These are phyloP conservation scores for Castanospermum australe DNA, from an alignment of 306 rosid species.

Conservation along the genomic window DNA sequence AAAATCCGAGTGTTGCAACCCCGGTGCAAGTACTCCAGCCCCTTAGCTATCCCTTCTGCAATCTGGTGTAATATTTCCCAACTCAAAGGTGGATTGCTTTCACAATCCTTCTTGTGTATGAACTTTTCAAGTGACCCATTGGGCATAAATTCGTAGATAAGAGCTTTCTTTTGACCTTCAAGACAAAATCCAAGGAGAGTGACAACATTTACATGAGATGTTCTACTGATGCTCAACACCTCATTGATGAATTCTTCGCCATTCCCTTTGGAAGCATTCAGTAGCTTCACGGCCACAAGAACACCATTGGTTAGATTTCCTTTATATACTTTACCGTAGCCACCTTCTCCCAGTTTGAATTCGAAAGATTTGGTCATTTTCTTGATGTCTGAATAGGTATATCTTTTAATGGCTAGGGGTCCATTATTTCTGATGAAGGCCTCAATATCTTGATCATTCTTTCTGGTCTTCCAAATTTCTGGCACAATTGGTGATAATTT, in stretches of 20 bases:
- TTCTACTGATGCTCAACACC: slow-evolving; percentile 50
- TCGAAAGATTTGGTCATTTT: slow-evolving; percentile 43
- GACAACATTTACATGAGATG: slow-evolving; percentile 56
- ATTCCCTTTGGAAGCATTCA: slow-evolving; percentile 37
- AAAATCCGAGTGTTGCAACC: slow-evolving; percentile 54
- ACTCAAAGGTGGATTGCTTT: slow-evolving; percentile 21
- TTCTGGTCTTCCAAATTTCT: neutral
- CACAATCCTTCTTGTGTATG: neutral
- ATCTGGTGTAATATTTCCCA: slow-evolving; percentile 35
- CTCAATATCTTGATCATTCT: slow-evolving; percentile 30
- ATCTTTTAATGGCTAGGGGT: slow-evolving; percentile 32
- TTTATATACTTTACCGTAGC: slow-evolving; percentile 45
- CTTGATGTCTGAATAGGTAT: slow-evolving; percentile 33
- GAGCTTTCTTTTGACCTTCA: slow-evolving; percentile 42
- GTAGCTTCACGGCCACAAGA: slow-evolving; percentile 45
- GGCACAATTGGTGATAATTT: neutral
- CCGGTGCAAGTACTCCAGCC: slow-evolving; percentile 44
- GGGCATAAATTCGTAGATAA: slow-evolving; percentile 47
- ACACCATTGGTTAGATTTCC: slow-evolving; percentile 22
- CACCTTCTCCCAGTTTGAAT: slow-evolving; percentile 43
- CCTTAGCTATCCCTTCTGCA: slow-evolving; percentile 45
- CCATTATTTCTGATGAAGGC: slow-evolving; percentile 31
- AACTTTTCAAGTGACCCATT: slow-evolving; percentile 62
- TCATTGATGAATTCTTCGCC: slow-evolving; percentile 52
- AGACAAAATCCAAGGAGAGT: slow-evolving; percentile 50